Conservation (phyloP, 2,329 filamentous ascomycete genomes). For the Emmonsiellopsis sp. region DNA sequence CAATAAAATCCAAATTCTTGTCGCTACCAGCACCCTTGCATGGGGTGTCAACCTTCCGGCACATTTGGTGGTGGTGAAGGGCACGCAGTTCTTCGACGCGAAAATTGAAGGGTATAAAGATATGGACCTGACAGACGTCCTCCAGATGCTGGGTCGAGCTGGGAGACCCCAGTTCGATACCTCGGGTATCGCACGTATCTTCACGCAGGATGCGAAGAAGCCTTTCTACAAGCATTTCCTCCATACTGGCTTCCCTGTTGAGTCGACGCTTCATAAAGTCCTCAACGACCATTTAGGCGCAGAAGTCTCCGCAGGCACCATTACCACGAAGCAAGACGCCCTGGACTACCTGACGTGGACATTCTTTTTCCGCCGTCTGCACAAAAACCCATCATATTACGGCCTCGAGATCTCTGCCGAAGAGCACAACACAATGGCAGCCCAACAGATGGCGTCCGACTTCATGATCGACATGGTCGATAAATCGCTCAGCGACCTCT, state of each 20-base stretch:
- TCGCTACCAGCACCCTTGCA: constrained; percentile 90
- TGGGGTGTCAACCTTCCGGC: constrained; percentile 98
- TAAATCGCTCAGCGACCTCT: constrained; percentile 71
- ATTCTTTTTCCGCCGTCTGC: constrained; percentile 93
- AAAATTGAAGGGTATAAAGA: constrained; percentile 97
- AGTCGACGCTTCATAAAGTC: constrained; percentile 91
- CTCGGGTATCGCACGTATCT: constrained; percentile 91
- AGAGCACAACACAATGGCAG: constrained; percentile 77
- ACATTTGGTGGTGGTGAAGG: constrained; percentile 94
- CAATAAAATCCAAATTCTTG: constrained; percentile 95
- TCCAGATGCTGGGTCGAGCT: constrained; percentile 95
- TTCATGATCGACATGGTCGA: constrained; percentile 93
- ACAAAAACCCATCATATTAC: constrained; percentile 98
- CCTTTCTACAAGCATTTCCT: constrained; percentile 99
- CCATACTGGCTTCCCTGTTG: constrained; percentile 94
- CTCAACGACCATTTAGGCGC: constrained; percentile 94
- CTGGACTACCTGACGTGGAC: constrained; percentile 98
- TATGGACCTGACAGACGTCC: constrained; percentile 95
- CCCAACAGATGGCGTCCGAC: constrained; percentile 80
- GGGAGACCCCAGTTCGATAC: constrained; percentile 94
- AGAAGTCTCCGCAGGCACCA: constrained; percentile 87
- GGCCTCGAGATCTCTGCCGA: constrained; percentile 88
- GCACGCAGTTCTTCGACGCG: constrained; percentile 95
- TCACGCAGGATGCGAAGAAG: constrained; percentile 95
- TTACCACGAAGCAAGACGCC: constrained; percentile 90